Evolutionary conservation across 2,329 filamentous ascomycete species (phyloP).

Genomic region (Pyricularia pennisetigena): DNA sequence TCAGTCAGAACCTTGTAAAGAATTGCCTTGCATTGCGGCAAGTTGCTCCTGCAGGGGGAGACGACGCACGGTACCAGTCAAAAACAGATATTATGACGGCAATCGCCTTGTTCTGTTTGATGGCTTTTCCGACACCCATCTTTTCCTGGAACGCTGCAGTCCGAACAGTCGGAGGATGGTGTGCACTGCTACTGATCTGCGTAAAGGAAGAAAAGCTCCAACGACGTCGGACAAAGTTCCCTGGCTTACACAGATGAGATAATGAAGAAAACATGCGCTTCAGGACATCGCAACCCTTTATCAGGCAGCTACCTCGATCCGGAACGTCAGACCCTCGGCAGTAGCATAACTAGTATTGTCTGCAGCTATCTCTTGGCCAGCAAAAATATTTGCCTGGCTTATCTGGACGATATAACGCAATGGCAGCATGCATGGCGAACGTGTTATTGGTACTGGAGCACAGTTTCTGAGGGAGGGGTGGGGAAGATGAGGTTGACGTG

Average conservation of each 20-base stretch:
- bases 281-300: background rate
- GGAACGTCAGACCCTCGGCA: background rate
- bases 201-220: background rate
- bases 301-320: background rate
- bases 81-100: conserved; percentile 5
- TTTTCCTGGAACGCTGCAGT: background rate
- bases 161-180: background rate
- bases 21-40: background rate
- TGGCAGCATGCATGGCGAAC: conserved; percentile 1
- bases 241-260: background rate
- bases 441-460: background rate
- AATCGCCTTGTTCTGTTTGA: conserved; percentile 1
- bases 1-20: background rate
- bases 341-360: background rate
- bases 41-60: background rate
- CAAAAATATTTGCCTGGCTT: background rate
- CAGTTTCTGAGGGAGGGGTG: background rate
- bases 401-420: background rate
- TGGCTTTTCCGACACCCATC: background rate
- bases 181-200: background rate
- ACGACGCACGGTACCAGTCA: conserved; percentile 2
- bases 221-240: background rate
- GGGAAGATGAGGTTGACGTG: background rate
- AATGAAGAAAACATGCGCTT: background rate
- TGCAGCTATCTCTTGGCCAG: background rate